Percentiles rank a stretch among this genome's conserved stretches.
Evolutionary conservation across 495 filamentous ascomycete species (phyloP).

Genomic region (Alectoria sarmentosa): DNA sequence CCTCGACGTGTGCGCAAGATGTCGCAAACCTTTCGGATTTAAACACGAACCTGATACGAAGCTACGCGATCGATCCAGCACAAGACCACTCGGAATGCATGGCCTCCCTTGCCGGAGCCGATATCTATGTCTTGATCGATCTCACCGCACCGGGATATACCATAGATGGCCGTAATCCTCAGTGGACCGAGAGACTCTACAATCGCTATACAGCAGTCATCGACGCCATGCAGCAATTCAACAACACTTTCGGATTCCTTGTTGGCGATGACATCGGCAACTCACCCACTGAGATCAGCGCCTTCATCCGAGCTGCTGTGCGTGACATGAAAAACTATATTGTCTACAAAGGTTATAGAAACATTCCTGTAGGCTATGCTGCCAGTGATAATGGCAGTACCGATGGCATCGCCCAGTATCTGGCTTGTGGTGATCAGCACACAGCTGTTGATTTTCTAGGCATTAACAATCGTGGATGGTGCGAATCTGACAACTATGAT

Average conservation of each 20-base stretch:
- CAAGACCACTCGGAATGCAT: constrained; percentile 79
- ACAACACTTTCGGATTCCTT: constrained; percentile 91
- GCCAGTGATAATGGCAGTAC: constrained; percentile 90
- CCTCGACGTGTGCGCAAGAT: constrained; percentile 64
- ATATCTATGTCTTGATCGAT: constrained; percentile 92
- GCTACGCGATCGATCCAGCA: constrained; percentile 82
- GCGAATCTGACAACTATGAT: constrained; percentile 67
- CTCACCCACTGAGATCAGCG: constrained; percentile 67
- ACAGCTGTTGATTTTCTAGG: constrained; percentile 90
- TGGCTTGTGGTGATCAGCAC: constrained; percentile 69
- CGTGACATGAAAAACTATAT: constrained; percentile 95
- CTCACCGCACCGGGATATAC: constrained; percentile 71
- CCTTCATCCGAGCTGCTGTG: constrained; percentile 93
- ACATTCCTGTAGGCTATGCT: constrained; percentile 88
- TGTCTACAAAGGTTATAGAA: constrained; percentile 63
- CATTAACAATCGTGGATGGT: constrained; percentile 99
- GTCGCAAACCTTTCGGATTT: constrained; percentile 71
- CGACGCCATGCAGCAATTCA: constrained; percentile 69
- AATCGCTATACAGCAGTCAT: constrained; percentile 75
- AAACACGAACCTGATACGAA: constrained; percentile 83
- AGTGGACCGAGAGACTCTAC: constrained; percentile 71
- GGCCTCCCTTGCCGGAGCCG: constrained; percentile 70
- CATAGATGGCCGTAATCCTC: constrained; percentile 72
- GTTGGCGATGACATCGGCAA: constrained; percentile 97
- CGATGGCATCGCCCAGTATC: constrained; percentile 72